These are phyloP conservation scores for Microsporum canis DNA, from an alignment of 2,329 filamentous ascomycete genomes.

Conservation along the genomic window DNA sequence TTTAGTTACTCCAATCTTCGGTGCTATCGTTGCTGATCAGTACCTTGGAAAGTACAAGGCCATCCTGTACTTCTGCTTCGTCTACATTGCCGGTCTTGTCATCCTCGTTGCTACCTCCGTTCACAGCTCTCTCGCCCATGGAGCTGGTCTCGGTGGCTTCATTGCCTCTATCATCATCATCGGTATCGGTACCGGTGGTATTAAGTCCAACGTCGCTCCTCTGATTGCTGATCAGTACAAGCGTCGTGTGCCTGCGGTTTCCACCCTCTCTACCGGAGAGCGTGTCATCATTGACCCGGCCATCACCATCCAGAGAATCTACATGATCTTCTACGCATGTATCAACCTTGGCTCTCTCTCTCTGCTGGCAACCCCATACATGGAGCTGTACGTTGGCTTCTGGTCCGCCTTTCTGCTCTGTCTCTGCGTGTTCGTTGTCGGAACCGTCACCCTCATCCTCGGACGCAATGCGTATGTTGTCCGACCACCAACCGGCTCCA, in stretches of 20 bases:
- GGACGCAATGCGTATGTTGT: constrained; percentile 38
- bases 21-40: constrained; percentile 49
- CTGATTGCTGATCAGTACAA: constrained; percentile 56
- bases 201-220: constrained; percentile 55
- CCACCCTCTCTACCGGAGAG: constrained; percentile 36
- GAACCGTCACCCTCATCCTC: constrained; percentile 44
- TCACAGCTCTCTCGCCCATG: constrained; percentile 39
- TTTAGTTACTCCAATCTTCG: constrained; percentile 44
- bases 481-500: constrained; percentile 47
- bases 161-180: constrained; percentile 49
- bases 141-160: constrained; percentile 45
- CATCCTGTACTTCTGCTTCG: constrained; percentile 43
- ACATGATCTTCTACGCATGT: constrained; percentile 64
- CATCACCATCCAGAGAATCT: constrained; percentile 56
- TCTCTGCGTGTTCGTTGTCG: constrained; percentile 52
- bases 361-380: constrained; percentile 53
- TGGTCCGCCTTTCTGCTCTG: constrained; percentile 53
- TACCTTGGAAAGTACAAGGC: constrained; percentile 53
- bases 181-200: constrained; percentile 54
- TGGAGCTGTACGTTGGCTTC: constrained; percentile 58
- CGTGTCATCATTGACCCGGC: constrained; percentile 55
- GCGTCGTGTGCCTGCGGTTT: constrained; percentile 42
- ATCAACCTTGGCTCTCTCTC: constrained; percentile 65
- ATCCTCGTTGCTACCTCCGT: constrained; percentile 46
- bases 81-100: constrained; percentile 49